Base-by-base conservation (phyloP, 2,329 filamentous ascomycete genomes). In the Fusarium sp. region DNA sequence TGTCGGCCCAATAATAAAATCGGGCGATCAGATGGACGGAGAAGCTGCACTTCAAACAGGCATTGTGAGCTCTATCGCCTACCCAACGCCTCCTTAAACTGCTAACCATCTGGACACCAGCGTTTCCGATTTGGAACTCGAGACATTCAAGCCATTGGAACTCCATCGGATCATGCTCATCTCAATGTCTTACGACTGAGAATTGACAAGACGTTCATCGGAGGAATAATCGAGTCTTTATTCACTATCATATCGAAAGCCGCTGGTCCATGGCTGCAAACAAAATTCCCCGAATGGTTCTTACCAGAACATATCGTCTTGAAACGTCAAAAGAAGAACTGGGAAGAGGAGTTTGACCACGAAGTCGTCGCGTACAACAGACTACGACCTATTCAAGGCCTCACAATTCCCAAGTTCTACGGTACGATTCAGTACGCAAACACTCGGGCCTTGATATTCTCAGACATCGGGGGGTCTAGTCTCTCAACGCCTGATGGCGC, bases 271-370 rank as follows among this genome's bases (percentile, higher is more conserved):
- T 49, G 47, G 28, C 9, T 49, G 14, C 28, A 49, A 13, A 17
- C 5, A 6, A 33, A 33, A 12, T 49, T 33, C 20, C 47, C 22
- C 4, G 47, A 33, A 14, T 49, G 26, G 47, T 49, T n/a, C 20
- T n/a, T 49, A n/a, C 47, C 28, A n/a, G 14, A 13, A 1, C 8
- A 22, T 15, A 49, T 49, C 22, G 47, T 49, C 28, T 49, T 49
- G 4, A 49, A 49, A n/a, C 22, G 9, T 17, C 28, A 49, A 11
- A 49, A 49, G n/a, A 8, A 22, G 22, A 33, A 49, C 4, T 80
- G 76, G 78, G 77, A 79, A 24, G 69, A 75, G n/a, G 78, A 79
- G 44, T 80, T 79, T 44, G 69, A 76, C 31, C 65, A 64, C n/a
- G 76, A 80, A 66, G 54, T 68, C 35, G 65, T 72, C 22, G 62